Base-by-base conservation (phyloP, 2,329 filamentous ascomycete genomes). In the Penicillium brevicompactum region DNA sequence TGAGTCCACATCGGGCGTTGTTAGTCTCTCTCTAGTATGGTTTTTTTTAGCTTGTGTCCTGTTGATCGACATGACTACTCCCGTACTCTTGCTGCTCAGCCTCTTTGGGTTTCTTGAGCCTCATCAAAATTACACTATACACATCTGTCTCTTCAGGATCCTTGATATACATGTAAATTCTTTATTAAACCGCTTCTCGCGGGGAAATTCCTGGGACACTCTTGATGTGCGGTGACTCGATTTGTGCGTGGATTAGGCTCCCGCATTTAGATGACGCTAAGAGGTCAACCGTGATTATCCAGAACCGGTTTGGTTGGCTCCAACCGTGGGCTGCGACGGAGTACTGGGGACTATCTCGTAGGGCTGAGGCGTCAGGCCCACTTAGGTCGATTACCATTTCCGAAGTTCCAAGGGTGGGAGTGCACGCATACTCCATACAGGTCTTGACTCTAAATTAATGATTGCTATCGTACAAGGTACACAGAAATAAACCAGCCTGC, bases 211-310 rank as follows among this genome's bases (percentile, higher is more conserved):
- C 18, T 18, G 2, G 18, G 1, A 18, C 1, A 18, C 2, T 18
- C 18, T 18, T 18, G 18, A 18, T 1, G 30, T 7, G 31, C 11
- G 18, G 31, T 22, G 6, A 24, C 32, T 34, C 11, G 18, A 31
- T 16, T 21, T 22, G 37, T 7, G 30, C 18, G 46, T 51, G 49
- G 32, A 40, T 53, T 59, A 63, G 61, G 63, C 61, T 58, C 50
- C 62, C 53, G 41, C 37, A 50, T 65, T 64, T 59, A 65, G 62
- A 61, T 64, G 62, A 64, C 59, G 61, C 50, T 57, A 52, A 37
- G 4, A 22, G 37, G 38, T 14, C 14, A 37, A 41, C 22, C 31
- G 30, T 1, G 7, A 45, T 32, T 24, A 9, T 8, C 7, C 10
- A 47, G 18, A 43, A 49, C 51, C 37, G 51, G 37, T 52, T 52